These are phyloP conservation scores for Naganishia sp. DNA, from an alignment of 1,284 basidiomycete species.

Conservation along the genomic window DNA sequence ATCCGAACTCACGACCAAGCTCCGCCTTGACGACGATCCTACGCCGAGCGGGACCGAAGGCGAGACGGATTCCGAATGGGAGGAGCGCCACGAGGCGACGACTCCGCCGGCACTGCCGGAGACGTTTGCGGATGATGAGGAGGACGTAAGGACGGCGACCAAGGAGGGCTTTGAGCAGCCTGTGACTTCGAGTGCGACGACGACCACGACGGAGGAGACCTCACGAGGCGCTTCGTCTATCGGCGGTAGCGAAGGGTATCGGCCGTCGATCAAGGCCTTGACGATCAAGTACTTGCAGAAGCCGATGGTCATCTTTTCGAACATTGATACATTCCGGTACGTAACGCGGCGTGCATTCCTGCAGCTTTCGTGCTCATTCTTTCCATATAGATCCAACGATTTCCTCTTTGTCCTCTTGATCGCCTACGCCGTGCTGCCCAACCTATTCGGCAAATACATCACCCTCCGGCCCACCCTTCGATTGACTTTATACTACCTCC, in stretches of 20 bases:
- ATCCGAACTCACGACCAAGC: background rate
- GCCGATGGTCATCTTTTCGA: constrained; percentile 77
- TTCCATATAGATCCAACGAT: constrained; percentile 62
- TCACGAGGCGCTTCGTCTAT: constrained; percentile 14
- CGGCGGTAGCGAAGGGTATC: constrained; percentile 12
- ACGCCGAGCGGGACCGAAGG: constrained; percentile 29
- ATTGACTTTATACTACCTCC: constrained; percentile 70
- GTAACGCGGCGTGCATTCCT: constrained; percentile 36
- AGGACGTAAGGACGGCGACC: background rate
- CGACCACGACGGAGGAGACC: background rate
- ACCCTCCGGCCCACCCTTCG: constrained; percentile 52
- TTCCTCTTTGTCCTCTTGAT: constrained; percentile 65
- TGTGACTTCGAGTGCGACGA: background rate
- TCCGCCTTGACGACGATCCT: constrained; percentile 2
- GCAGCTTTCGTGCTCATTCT: constrained; percentile 5
- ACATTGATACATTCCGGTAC: constrained; percentile 82
- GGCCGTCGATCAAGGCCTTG: constrained; percentile 76
- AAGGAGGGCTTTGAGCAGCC: constrained; percentile 5
- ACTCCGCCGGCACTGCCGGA: constrained; percentile 6
- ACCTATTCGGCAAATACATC: constrained; percentile 56
- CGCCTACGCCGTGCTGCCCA: constrained; percentile 60
- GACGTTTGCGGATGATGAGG: background rate
- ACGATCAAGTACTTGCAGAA: constrained; percentile 87
- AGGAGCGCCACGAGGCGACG: constrained; percentile 19
- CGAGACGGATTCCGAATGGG: constrained; percentile 28